Conservation (phyloP, 345 rosid genomes). For the Toxicodendron radicans region DNA sequence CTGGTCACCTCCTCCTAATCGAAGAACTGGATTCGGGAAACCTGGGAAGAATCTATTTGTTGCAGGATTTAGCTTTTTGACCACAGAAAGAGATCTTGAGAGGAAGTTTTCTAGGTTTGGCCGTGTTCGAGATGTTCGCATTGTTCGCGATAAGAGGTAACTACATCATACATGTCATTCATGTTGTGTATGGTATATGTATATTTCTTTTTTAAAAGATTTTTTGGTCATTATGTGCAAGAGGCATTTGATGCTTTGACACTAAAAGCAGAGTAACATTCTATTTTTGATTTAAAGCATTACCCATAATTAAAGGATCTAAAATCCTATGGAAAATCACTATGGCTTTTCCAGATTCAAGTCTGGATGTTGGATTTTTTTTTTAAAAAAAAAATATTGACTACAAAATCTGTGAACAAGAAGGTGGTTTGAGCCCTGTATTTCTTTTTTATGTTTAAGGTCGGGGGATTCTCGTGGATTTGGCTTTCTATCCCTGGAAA, state of each 20-base stretch:
- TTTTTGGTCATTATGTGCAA: too few relatives aligned
- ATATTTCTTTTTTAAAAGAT: too few relatives aligned
- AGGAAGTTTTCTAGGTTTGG: slow-evolving; percentile 35
- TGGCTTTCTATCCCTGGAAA: slow-evolving; percentile 29
- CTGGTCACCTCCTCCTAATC: slow-evolving; percentile 32
- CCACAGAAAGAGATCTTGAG: slow-evolving; percentile 35
- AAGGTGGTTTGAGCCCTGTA: neutral
- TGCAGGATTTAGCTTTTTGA: slow-evolving; percentile 28
- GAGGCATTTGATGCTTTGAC: too few relatives aligned
- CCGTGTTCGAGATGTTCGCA: slow-evolving; percentile 27
- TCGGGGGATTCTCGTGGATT: slow-evolving; percentile 27
- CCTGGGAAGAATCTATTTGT: slow-evolving; percentile 29
- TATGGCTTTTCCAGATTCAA: too few relatives aligned
- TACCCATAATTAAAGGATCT: too few relatives aligned
- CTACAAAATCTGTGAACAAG: too few relatives aligned
- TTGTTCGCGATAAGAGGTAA: slow-evolving; percentile 30
- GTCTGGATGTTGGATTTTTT: too few relatives aligned
- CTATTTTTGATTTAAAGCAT: too few relatives aligned
- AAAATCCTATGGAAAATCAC: too few relatives aligned
- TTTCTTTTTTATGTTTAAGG: slow-evolving; percentile 22
- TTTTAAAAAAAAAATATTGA: too few relatives aligned
- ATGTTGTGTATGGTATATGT: neutral
- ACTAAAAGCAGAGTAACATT: too few relatives aligned
- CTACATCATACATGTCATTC: neutral
- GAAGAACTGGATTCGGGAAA: slow-evolving; percentile 29